Conservation (phyloP, 2,329 filamentous ascomycete genomes). For the Ceratocystis huliohia region DNA sequence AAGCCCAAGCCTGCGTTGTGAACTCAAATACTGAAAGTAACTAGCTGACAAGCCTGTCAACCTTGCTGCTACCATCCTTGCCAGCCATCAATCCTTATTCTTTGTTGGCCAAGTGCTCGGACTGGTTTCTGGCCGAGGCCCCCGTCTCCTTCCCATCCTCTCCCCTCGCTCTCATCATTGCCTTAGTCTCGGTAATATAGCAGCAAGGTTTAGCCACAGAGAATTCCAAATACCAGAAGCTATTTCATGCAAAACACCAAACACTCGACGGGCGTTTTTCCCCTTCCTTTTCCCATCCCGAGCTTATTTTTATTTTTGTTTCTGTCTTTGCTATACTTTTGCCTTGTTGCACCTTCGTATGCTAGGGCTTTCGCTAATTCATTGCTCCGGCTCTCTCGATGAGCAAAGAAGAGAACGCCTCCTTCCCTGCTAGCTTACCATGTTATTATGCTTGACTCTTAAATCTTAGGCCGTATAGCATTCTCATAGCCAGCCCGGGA, state of each 20-base stretch:
- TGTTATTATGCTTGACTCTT: no score
- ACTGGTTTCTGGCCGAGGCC: neutral
- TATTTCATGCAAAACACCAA: neutral
- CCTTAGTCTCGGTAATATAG: neutral
- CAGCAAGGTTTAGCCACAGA: neutral
- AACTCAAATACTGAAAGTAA: no score
- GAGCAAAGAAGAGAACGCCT: no score
- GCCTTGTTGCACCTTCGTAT: no score
- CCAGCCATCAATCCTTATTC: neutral
- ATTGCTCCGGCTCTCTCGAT: neutral
- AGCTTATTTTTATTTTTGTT: neutral
- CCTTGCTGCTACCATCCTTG: neutral
- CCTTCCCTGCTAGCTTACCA: no score
- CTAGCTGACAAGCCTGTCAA: neutral
- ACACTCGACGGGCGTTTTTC: no score
- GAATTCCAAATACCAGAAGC: neutral
- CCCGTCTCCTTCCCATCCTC: neutral
- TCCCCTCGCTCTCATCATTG: neutral
- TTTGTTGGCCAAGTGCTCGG: neutral
- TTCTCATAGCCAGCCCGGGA: no score
- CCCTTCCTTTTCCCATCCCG: neutral
- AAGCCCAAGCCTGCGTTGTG: no score
- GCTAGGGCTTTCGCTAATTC: neutral
- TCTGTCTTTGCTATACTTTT: neutral
- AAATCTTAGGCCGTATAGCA: no score